phyloP scores from a whole-genome alignment of 768 basidiomycete species.

The Lactarius akahatsu region DNA sequence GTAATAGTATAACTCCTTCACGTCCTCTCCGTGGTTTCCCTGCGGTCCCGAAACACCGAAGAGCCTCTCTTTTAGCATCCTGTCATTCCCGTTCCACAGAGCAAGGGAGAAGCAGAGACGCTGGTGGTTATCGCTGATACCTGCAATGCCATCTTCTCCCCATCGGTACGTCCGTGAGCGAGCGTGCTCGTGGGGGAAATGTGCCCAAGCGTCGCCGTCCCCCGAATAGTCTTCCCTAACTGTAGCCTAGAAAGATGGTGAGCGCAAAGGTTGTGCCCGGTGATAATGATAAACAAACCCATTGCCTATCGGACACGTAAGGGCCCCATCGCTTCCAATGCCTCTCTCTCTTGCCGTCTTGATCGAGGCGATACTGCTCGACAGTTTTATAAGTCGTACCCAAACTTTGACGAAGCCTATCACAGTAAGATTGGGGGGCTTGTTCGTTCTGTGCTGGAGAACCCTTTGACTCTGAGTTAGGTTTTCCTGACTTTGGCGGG shows the following conservation, averaged over 20 bases:
- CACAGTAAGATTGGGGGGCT: constrained; percentile 49
- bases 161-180: constrained; percentile 94
- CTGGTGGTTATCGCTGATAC: constrained; percentile 96
- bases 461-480: constrained; percentile 1
- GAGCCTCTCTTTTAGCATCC: constrained; percentile 93
- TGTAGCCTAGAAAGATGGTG: constrained; percentile 64
- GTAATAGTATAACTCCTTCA: constrained; percentile 98
- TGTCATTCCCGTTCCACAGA: constrained; percentile 93
- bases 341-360: constrained; percentile 72
- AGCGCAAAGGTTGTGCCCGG: constrained; percentile 11
- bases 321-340: constrained; percentile 99
- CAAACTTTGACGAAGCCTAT: constrained; percentile 61
- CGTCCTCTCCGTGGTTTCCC: constrained; percentile 99
- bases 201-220: constrained; percentile 94
- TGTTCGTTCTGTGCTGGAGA: constrained; percentile 25
- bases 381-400: constrained; percentile 74
- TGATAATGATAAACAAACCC: constrained; percentile 55
- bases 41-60: constrained; percentile 97
- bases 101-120: constrained; percentile 87
- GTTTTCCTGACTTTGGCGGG: constrained; percentile 21
- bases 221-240: constrained; percentile 98
- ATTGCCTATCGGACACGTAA: constrained; percentile 95
- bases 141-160: constrained; percentile 98
- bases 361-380: constrained; percentile 81
- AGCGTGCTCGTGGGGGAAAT: constrained; percentile 92